phyloP scores from a whole-genome alignment of 176 grass and related monocot species.

The Juncus effusus region DNA sequence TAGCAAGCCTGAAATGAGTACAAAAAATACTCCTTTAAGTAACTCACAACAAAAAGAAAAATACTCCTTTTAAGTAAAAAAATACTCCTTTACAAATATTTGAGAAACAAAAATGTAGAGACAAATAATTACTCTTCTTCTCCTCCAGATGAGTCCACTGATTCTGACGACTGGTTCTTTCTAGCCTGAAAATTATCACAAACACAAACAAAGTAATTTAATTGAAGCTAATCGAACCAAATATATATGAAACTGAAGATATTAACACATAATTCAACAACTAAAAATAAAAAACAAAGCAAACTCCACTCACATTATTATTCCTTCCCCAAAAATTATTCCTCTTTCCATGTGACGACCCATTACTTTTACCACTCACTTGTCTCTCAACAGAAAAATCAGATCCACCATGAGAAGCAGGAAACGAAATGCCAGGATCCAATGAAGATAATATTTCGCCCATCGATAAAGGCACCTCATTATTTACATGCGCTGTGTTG shows the following conservation, averaged over 20 bases:
- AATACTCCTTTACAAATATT: too few relatives aligned
- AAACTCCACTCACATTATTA: slow-evolving; percentile 54
- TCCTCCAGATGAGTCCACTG: slow-evolving; percentile 61
- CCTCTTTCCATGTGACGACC: slow-evolving; percentile 47
- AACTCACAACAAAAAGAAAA: slow-evolving; percentile 3
- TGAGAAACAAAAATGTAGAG: neutral
- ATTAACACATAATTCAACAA: neutral
- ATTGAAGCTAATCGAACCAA: slow-evolving; percentile 2
- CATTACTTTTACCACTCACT: slow-evolving; percentile 53
- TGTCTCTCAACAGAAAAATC: slow-evolving; percentile 58
- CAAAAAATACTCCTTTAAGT: neutral
- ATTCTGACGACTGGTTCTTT: slow-evolving; percentile 66
- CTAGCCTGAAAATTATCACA: slow-evolving; percentile 54
- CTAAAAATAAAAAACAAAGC: neutral
- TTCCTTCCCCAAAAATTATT: slow-evolving; percentile 78
- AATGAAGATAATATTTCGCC: slow-evolving; percentile 95
- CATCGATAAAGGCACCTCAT: slow-evolving; percentile 74
- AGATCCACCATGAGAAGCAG: slow-evolving; percentile 38
- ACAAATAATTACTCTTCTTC: slow-evolving; percentile 90
- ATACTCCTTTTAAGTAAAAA: slow-evolving; percentile 1
- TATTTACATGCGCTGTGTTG: slow-evolving; percentile 12
- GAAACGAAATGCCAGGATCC: slow-evolving; percentile 69
- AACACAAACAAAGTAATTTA: slow-evolving; percentile 29
- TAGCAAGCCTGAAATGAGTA: slow-evolving; percentile 72
- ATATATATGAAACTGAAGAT: too few relatives aligned